Conservation (phyloP, 129 eudicot species). For the Pulicaria dysenterica region DNA sequence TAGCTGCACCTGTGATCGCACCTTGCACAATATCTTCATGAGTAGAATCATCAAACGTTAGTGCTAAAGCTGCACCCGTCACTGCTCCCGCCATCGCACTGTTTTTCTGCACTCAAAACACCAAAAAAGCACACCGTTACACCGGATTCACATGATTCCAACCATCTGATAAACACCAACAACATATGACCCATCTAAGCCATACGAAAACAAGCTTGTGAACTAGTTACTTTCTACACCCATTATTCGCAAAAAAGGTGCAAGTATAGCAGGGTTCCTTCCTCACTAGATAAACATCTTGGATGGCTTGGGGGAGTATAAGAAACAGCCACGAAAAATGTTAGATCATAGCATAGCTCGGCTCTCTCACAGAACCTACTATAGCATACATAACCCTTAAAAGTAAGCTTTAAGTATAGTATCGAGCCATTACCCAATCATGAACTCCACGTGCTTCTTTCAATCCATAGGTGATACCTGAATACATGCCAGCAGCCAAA, state of each 20-base stretch:
- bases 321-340: too few relatives aligned
- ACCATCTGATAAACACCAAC: background rate
- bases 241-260: background rate
- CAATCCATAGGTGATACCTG: slow-evolving; percentile 86
- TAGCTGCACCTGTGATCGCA: slow-evolving; percentile 90
- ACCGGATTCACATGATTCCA: background rate
- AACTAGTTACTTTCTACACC: too few relatives aligned
- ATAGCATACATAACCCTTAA: too few relatives aligned
- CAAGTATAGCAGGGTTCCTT: background rate
- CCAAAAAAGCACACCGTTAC: slow-evolving; percentile 1
- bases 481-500: slow-evolving; percentile 84
- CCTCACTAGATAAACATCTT: too few relatives aligned
- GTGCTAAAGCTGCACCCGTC: slow-evolving; percentile 75
- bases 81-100: slow-evolving; percentile 95
- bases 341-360: too few relatives aligned
- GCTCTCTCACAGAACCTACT: too few relatives aligned
- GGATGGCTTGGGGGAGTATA: too few relatives aligned
- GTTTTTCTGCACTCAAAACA: slow-evolving; percentile 58
- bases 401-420: background rate
- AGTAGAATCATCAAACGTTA: slow-evolving; percentile 64
- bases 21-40: slow-evolving; percentile 85
- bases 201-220: too few relatives aligned
- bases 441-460: slow-evolving; percentile 91
- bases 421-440: slow-evolving; percentile 65
- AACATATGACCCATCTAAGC: background rate